A percentile compares a stretch with the other conserved stretches of the same genome.
These are phyloP conservation scores for Davidsoniella neocaledoniae DNA, from an alignment of 2,329 filamentous ascomycete species.

Conservation along the genomic window DNA sequence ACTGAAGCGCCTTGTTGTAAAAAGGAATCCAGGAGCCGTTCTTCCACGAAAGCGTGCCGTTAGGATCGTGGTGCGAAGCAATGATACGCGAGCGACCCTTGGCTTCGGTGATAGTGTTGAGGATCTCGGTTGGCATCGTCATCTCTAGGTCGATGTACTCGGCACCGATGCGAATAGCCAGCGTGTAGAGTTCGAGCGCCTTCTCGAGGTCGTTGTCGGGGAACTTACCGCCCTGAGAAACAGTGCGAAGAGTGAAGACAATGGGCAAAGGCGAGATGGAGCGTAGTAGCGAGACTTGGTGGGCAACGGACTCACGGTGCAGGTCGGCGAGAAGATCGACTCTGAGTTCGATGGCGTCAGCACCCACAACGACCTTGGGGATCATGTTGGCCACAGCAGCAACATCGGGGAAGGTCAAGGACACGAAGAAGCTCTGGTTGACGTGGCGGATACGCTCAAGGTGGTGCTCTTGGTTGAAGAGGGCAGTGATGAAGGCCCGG, in stretches of 20 bases:
- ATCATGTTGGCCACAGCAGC: slow-evolving; percentile 45
- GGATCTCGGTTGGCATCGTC: slow-evolving; percentile 60
- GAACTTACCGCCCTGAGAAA: slow-evolving; percentile 74
- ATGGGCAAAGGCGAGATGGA: slow-evolving; percentile 58
- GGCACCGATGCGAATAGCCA: slow-evolving; percentile 66
- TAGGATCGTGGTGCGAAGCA: slow-evolving; percentile 85
- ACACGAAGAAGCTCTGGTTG: slow-evolving; percentile 79
- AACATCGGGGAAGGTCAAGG: slow-evolving; percentile 67
- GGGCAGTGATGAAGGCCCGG: slow-evolving; percentile 18
- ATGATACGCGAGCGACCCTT: slow-evolving; percentile 71
- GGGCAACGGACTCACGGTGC: slow-evolving; percentile 57
- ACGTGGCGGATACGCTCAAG: slow-evolving; percentile 29
- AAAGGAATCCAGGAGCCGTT: slow-evolving; percentile 83
- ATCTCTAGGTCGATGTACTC: slow-evolving; percentile 93
- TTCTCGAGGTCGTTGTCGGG: slow-evolving; percentile 58
- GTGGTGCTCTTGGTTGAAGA: slow-evolving; percentile 24
- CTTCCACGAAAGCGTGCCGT: slow-evolving; percentile 64
- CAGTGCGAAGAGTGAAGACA: slow-evolving; percentile 81
- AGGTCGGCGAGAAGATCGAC: slow-evolving; percentile 75
- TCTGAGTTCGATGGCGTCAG: slow-evolving; percentile 86
- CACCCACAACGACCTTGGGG: slow-evolving; percentile 59
- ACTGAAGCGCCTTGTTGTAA: slow-evolving; percentile 80
- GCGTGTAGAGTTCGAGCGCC: slow-evolving; percentile 56
- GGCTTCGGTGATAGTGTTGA: slow-evolving; percentile 47
- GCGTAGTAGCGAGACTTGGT: slow-evolving; percentile 67